These are phyloP conservation scores for Rhizopogon salebrosus DNA, from an alignment of 768 basidiomycete genomes.

Conservation along the genomic window DNA sequence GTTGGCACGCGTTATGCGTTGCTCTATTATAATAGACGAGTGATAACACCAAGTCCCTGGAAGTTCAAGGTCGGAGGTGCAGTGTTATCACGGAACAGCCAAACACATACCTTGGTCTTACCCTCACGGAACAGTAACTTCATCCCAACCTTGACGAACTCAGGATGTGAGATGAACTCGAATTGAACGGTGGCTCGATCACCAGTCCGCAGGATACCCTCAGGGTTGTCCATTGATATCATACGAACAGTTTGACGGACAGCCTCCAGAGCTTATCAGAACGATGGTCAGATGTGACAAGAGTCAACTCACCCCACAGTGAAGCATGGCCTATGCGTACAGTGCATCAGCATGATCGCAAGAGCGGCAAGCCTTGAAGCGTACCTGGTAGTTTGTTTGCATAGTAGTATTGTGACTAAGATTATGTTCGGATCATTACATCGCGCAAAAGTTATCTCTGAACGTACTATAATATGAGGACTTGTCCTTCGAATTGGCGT, in stretches of 20 bases:
- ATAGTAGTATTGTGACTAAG: constrained; percentile 85
- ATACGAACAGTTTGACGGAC: constrained; percentile 90
- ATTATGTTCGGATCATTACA: neutral
- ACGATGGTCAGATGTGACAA: neutral
- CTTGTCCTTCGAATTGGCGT: constrained; percentile 86
- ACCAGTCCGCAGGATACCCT: constrained; percentile 86
- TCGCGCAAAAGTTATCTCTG: neutral
- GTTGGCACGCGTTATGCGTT: neutral
- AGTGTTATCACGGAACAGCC: neutral
- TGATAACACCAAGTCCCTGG: constrained; percentile 76
- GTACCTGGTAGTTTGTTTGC: constrained; percentile 88
- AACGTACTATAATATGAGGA: constrained; percentile 85
- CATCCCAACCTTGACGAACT: constrained; percentile 91
- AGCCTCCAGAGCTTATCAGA: constrained; percentile 44
- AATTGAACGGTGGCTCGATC: constrained; percentile 93
- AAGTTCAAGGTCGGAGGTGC: constrained; percentile 6
- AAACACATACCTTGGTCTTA: constrained; percentile 73
- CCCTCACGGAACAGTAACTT: constrained; percentile 93
- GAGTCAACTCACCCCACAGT: constrained; percentile 67
- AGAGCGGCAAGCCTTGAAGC: constrained; percentile 8
- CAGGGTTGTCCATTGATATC: constrained; percentile 85
- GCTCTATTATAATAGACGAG: constrained; percentile 46
- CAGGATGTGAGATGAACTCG: constrained; percentile 89
- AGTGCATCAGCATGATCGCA: neutral
- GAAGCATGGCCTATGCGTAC: constrained; percentile 71